phyloP scores from a whole-genome alignment of 73 alveolate species.

The Tetrahymena malaccensis region DNA sequence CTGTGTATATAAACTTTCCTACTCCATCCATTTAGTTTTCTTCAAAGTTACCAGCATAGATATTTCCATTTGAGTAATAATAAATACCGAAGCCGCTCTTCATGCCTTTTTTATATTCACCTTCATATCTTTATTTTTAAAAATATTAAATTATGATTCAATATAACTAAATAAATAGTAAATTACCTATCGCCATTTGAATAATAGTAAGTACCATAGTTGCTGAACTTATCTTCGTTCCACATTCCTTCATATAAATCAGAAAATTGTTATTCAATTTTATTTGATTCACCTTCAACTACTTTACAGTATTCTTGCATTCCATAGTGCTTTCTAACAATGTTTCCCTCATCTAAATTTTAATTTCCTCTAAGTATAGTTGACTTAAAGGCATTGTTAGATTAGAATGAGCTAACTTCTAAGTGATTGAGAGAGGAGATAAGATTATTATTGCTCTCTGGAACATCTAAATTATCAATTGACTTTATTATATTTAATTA shows the following conservation, averaged over 20 bases:
- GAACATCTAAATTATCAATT: not conserved
- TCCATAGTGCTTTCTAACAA: not conserved
- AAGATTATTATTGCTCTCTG: not conserved
- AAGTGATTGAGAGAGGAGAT: not conserved
- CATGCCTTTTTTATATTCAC: not conserved
- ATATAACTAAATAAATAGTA: not conserved
- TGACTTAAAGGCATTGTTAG: not conserved
- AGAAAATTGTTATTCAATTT: not conserved
- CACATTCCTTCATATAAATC: not conserved
- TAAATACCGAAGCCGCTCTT: not conserved
- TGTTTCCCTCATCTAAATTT: not conserved
- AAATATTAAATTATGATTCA: not conserved
- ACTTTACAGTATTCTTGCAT: not conserved
- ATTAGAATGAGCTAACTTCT: not conserved
- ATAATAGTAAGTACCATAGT: not conserved
- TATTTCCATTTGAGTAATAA: not conserved
- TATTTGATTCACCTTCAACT: not conserved
- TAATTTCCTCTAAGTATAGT: not conserved
- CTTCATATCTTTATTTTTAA: not conserved
- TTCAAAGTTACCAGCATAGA: not conserved
- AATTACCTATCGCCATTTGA: not conserved
- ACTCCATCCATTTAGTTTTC: not conserved
- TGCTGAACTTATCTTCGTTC: not conserved
- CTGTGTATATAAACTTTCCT: not conserved
- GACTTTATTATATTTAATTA: not conserved